A percentile compares a stretch with the other conserved stretches of the same genome.
phyloP scores from a whole-genome alignment of 441 rosid species.

The Biscutella laevigata region DNA sequence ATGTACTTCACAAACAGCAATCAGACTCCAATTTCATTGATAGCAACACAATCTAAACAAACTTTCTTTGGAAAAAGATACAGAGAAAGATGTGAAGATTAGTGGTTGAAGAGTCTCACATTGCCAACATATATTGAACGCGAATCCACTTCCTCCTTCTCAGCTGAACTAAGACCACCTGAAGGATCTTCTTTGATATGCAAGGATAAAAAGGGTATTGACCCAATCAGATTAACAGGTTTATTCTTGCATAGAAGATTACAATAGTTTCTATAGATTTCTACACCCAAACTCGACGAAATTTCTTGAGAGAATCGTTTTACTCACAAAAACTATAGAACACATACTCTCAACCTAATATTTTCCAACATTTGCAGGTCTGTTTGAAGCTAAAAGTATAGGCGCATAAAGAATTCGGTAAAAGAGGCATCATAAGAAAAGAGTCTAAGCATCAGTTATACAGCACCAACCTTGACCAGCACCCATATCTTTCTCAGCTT shows the following conservation, averaged over 20 bases:
- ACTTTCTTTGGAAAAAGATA: not conserved
- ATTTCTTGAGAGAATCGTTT: not conserved
- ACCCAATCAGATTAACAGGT: slow-evolving; percentile 13
- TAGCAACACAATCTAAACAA: not conserved
- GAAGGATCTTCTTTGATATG: slow-evolving; percentile 46
- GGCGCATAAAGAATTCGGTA: not conserved
- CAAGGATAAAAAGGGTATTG: not conserved
- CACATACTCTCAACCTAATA: not conserved
- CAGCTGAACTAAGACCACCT: slow-evolving; percentile 41
- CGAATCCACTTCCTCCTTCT: slow-evolving; percentile 72
- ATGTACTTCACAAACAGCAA: not conserved
- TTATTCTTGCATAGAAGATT: not conserved
- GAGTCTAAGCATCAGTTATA: not conserved
- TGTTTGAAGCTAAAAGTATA: not conserved
- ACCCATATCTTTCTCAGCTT: slow-evolving; percentile 81
- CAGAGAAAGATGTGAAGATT: slow-evolving; percentile 9
- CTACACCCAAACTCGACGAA: not conserved
- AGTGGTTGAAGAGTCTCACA: slow-evolving; percentile 42
- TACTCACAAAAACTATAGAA: too few relatives aligned
- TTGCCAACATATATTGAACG: slow-evolving; percentile 78
- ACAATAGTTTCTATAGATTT: not conserved
- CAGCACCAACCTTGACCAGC: slow-evolving; percentile 49
- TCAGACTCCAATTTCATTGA: not conserved
- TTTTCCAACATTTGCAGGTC: not conserved
- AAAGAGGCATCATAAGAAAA: too few relatives aligned